These are phyloP conservation scores for Blastomyces gilchristii DNA, from an alignment of 2,329 filamentous ascomycete species.

Conservation along the genomic window DNA sequence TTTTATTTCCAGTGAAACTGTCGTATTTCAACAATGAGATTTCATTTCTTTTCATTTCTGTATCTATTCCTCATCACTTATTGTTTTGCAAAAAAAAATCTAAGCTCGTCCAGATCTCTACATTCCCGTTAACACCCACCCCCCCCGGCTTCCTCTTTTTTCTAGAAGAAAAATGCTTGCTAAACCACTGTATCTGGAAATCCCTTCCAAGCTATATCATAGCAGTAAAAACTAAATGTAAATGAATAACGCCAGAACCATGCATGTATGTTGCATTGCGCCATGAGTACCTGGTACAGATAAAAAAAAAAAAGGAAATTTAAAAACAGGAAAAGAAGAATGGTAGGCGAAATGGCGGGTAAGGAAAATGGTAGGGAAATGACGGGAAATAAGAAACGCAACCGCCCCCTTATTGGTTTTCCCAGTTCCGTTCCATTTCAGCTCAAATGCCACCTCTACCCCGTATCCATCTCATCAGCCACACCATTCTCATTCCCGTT, in stretches of 20 bases:
- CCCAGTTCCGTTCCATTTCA: neutral
- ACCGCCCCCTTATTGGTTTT: no score
- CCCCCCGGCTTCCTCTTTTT: no score
- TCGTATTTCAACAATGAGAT: no score
- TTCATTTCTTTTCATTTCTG: no score
- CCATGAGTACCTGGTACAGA: neutral
- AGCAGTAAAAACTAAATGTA: neutral
- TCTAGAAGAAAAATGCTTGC: no score
- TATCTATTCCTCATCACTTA: no score
- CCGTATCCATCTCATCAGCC: slow-evolving; percentile 15
- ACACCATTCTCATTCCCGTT: neutral
- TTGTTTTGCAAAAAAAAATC: no score
- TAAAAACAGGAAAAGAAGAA: neutral
- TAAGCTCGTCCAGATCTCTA: no score
- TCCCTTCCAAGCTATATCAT: no score
- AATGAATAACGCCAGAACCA: neutral
- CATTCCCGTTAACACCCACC: neutral
- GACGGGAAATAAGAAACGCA: neutral
- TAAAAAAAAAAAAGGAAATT: neutral
- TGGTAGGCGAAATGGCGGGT: no score
- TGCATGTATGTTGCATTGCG: neutral
- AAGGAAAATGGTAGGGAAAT: neutral
- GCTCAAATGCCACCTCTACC: slow-evolving; percentile 1
- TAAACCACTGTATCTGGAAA: no score
- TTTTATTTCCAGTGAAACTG: no score